A percentile compares a stretch with the other conserved stretches of the same genome.
Evolutionary conservation across 1,284 basidiomycete genomes (phyloP).

Genomic region (Agaricales sp.): DNA sequence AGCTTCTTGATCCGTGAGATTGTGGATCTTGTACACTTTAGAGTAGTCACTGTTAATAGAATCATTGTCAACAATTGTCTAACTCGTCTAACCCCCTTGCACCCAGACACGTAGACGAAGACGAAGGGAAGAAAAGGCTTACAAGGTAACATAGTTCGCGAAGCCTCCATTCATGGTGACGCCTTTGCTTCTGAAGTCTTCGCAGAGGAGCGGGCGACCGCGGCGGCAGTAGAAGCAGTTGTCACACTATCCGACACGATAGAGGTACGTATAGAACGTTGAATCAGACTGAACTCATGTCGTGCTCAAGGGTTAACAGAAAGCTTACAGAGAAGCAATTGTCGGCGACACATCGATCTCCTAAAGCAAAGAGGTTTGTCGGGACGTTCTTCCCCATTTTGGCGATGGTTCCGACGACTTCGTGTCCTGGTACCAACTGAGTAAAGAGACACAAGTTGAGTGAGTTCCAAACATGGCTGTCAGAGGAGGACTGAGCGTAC

Average conservation of each 20-base stretch:
- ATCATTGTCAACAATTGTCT: background rate
- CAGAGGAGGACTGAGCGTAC: slow-evolving; percentile 15
- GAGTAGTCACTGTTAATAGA: slow-evolving; percentile 24
- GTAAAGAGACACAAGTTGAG: slow-evolving; percentile 1
- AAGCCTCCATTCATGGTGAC: slow-evolving; percentile 47
- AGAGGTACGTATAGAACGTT: background rate
- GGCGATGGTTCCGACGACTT: slow-evolving; percentile 43
- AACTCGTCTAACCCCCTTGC: background rate
- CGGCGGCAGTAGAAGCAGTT: slow-evolving; percentile 51
- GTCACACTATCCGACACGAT: slow-evolving; percentile 27
- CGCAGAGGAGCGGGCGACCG: slow-evolving; percentile 43
- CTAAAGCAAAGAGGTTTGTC: slow-evolving; percentile 30
- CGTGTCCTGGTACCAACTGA: slow-evolving; percentile 48
- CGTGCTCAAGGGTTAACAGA: slow-evolving; percentile 1
- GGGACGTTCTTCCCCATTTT: slow-evolving; percentile 44
- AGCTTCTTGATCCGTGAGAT: slow-evolving; percentile 50
- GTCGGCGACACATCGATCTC: slow-evolving; percentile 52
- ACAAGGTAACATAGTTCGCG: slow-evolving; percentile 49
- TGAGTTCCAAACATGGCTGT: slow-evolving; percentile 8
- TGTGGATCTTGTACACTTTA: slow-evolving; percentile 49
- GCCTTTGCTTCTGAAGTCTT: slow-evolving; percentile 44
- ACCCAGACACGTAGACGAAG: background rate
- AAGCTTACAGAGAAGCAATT: slow-evolving; percentile 33
- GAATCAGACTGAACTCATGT: background rate
- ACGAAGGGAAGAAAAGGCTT: background rate